Base-by-base conservation (phyloP, 2,329 filamentous ascomycete species). In the Mycosphaerella arachidis region DNA sequence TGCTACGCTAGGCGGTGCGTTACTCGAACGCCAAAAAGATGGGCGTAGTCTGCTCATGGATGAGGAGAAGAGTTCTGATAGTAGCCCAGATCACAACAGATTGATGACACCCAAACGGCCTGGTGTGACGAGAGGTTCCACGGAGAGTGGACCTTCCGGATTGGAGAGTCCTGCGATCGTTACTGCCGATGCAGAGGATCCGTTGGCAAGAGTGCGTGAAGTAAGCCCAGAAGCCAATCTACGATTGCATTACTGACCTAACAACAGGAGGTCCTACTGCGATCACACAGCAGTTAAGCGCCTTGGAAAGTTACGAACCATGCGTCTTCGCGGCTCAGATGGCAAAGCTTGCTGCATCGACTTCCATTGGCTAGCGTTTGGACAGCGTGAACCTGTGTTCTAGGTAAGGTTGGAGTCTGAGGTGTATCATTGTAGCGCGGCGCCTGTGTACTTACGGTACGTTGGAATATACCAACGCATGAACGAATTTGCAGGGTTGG, bases 1-100 rank as follows among this genome's bases (percentile, higher is more conserved):
- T 73, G 93, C 92, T 12, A 97, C 94, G 4, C 86, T 97, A 35
- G 92, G 93, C 59, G 89, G 91, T 50, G 88, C 88, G 54, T 81
- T 95, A 56, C 82, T 93, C 55, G 90, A 94, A 73, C 89, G 91
- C 76, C 88, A 88, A 69, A 84, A 73, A 82, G 71, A 71, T 63
- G 64, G 63, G 54, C 65, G 69, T 53, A 61, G 66, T 43, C 53
- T 56, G 51, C 59, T 70, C 53, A 56, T 58, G 43, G 67, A 66
- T n/a, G 67, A 72, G 53, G 45, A 60, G 55, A 62, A 59, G 52
- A 55, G n/a, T 65, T 65, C 66, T 65, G 61, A 66, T 66, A 57
- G 43, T 53, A 62, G 57, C 53, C 62, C 64, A 66, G 66, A 68
- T 63, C 60, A 66, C 60, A 68, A 62, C 61, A 65, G 66, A 59